Conservation (phyloP, 176 grass and related monocot species). For the Triticum timopheevii region DNA sequence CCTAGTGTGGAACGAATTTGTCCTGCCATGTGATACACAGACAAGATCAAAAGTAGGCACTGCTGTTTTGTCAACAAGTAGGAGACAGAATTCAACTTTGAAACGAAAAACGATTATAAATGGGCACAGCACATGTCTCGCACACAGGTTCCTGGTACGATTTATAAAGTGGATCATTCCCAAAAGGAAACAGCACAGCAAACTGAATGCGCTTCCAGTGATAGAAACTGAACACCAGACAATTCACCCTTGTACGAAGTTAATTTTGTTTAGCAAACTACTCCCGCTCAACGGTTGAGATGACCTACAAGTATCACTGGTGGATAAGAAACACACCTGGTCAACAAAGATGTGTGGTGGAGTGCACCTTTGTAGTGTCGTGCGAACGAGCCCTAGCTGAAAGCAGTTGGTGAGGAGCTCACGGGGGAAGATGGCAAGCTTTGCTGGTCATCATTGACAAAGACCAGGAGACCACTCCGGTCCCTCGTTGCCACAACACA, state of each 20-base stretch:
- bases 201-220: not conserved
- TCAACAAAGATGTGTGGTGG: conserved; percentile 96
- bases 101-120: not conserved
- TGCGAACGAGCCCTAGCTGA: conserved; percentile 55
- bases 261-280: not conserved
- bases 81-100: not conserved
- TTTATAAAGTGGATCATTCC: conserved; percentile 10
- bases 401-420: conserved; percentile 87
- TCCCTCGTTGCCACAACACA: conserved; percentile 96
- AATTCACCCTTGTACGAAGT: not conserved
- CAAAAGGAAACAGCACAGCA: not conserved
- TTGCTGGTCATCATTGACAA: conserved; percentile 64
- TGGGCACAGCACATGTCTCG: conserved; percentile 11
- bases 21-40: conserved; percentile 50
- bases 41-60: conserved; percentile 28
- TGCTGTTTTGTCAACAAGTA: not conserved
- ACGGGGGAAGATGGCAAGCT: conserved; percentile 72
- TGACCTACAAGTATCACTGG: not conserved
- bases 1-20: conserved; percentile 80
- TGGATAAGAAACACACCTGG: conserved; percentile 38
- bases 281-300: not conserved
- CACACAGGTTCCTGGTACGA: conserved; percentile 17
- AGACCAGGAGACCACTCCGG: conserved; percentile 74
- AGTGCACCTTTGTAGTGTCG: conserved; percentile 68
- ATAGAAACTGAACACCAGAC: conserved; percentile 4